phyloP scores from a whole-genome alignment of 1,284 basidiomycete species.

The Porodaedalea pini region DNA sequence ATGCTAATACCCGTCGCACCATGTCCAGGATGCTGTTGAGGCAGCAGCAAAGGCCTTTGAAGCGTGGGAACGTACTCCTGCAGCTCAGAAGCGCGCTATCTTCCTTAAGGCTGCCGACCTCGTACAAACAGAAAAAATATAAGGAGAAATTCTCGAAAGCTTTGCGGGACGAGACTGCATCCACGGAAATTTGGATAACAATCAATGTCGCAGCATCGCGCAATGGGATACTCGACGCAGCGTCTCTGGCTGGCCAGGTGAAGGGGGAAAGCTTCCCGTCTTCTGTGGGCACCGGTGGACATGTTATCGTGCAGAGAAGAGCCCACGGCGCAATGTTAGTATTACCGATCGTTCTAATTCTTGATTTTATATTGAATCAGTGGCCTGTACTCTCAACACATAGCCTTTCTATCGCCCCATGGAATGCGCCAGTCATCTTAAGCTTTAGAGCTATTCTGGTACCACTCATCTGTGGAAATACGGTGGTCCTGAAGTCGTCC shows the following conservation, averaged over 20 bases:
- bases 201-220: slow-evolving; percentile 24
- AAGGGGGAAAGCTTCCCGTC: slow-evolving; percentile 32
- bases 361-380: neutral
- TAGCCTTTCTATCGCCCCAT: slow-evolving; percentile 29
- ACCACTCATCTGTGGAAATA: slow-evolving; percentile 62
- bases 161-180: slow-evolving; percentile 39
- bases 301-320: slow-evolving; percentile 31
- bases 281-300: slow-evolving; percentile 28
- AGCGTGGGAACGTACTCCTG: slow-evolving; percentile 43
- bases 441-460: slow-evolving; percentile 47
- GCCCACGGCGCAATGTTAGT: slow-evolving; percentile 35
- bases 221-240: slow-evolving; percentile 21
- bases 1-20: neutral
- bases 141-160: slow-evolving; percentile 34
- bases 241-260: slow-evolving; percentile 25
- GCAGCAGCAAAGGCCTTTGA: slow-evolving; percentile 46
- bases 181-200: slow-evolving; percentile 27
- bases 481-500: slow-evolving; percentile 58
- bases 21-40: slow-evolving; percentile 39
- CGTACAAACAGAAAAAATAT: slow-evolving; percentile 39
- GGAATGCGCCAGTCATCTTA: slow-evolving; percentile 47
- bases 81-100: slow-evolving; percentile 40
- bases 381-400: neutral
- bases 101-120: slow-evolving; percentile 46
- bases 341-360: neutral